These are phyloP conservation scores for Cinnamomum chago DNA, from an alignment of 164 flowering plant species.

Conservation along the genomic window DNA sequence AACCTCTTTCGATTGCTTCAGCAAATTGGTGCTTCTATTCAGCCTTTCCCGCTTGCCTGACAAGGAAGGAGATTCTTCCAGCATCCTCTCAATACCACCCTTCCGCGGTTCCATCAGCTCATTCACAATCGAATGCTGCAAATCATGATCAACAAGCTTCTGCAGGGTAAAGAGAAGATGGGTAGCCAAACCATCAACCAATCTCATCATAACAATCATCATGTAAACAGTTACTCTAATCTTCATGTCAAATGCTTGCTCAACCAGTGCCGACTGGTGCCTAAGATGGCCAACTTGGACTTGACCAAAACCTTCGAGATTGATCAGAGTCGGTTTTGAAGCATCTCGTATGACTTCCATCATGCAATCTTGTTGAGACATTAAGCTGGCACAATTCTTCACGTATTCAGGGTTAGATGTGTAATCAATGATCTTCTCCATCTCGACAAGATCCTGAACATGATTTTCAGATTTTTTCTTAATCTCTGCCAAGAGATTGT, in stretches of 20 bases:
- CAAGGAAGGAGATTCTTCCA: constrained; percentile 30
- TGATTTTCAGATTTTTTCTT: constrained; percentile 11
- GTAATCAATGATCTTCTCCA: constrained; percentile 35
- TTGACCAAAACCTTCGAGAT: constrained; percentile 13
- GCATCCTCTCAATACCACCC: constrained; percentile 21
- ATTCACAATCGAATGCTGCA: constrained; percentile 19
- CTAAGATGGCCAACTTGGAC: constrained; percentile 24
- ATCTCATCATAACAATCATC: constrained; percentile 27
- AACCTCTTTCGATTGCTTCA: constrained; percentile 18
- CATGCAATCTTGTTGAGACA: constrained; percentile 13
- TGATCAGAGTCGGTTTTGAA: not conserved
- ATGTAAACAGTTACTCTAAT: constrained; percentile 29
- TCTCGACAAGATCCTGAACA: constrained; percentile 28
- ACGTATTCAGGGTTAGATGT: constrained; percentile 30
- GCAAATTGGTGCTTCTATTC: constrained; percentile 21
- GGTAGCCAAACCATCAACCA: constrained; percentile 25
- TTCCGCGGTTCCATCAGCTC: constrained; percentile 21
- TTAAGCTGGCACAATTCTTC: constrained; percentile 17
- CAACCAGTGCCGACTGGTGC: not conserved
- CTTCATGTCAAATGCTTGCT: constrained; percentile 36
- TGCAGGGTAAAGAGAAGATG: constrained; percentile 14
- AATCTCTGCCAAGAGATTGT: constrained; percentile 15
- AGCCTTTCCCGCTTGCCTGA: constrained; percentile 20
- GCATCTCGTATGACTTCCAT: not conserved
- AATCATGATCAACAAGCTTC: constrained; percentile 10